Conservation (phyloP, 148 eudicot species). For the Dysphania ambrosioides region DNA sequence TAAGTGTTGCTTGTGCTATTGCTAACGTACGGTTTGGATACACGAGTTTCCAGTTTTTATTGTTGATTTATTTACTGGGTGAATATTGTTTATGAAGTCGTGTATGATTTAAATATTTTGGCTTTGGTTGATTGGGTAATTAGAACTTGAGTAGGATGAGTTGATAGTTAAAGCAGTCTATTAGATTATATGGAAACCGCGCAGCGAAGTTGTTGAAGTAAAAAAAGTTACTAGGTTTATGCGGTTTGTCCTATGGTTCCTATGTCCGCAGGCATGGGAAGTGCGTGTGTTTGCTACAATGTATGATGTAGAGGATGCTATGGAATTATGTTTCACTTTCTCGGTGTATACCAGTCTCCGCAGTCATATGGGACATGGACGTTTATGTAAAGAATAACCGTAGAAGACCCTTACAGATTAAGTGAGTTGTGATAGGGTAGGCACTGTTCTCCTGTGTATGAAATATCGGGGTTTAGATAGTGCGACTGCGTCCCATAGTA, state of each 20-base stretch:
- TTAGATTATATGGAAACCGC: not conserved
- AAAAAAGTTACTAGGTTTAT: not conserved
- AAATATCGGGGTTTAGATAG: not conserved
- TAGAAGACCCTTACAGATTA: not conserved
- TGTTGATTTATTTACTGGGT: not conserved
- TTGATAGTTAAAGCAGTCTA: not conserved
- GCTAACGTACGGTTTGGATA: conserved; percentile 53
- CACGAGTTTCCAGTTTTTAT: not conserved
- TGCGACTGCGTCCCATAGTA: not conserved
- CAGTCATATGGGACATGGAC: not conserved
- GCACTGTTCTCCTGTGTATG: not conserved
- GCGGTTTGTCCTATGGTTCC: not conserved
- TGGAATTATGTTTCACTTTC: no score
- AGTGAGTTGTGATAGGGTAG: not conserved
- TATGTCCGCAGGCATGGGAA: not conserved
- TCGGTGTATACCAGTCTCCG: not conserved
- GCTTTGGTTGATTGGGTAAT: no score
- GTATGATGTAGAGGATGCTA: not conserved
- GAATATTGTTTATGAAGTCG: no score
- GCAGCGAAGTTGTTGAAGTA: not conserved
- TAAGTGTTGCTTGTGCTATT: conserved; percentile 89
- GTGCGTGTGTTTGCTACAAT: no score
- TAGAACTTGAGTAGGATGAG: no score
- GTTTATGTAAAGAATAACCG: no score
- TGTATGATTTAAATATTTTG: no score